Evolutionary conservation across 371 early-diverging fungal genomes (phyloP), one percentile per base, ranked within the genome.

Genomic region (Rhizomucor pusillus): DNA sequence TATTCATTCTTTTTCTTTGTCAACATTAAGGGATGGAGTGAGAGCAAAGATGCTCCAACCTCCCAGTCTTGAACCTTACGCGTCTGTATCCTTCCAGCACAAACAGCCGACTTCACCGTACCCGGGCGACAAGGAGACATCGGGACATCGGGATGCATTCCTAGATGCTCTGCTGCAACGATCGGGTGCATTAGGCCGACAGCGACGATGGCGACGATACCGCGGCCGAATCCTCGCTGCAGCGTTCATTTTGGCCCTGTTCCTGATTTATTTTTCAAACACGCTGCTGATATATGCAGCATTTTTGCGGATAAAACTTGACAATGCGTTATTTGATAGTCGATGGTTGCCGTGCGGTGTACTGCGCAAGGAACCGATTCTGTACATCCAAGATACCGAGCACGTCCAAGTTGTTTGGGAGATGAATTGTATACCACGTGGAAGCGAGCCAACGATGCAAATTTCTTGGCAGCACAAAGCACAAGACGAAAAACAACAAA

Each of bases 341-440:
- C 78, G 79, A 14, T 63, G 71, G 53, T 68, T 76, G 9, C 60
- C 71, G 18, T 84, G 84, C 47, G 73, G 75, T 11, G 50, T 68
- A 12, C 66, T 81, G 36, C 67, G 84, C 52, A 84, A 84, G 45
- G 68, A 80, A 19, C 84, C 84, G 0, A 71, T 80, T 54, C 55
- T 84, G 16, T 81, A 70, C 58, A 75, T 84, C 16, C 70, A 77
- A 48, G 84, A 80, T 43, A 73, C 67, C 9, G 60, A 68, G 10
- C 69, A 77, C 35, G 66, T 80, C 14, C 71, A 81, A 48, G 73
- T 84, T 3, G 78, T 84, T 13, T 84, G 84, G 84, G 84, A 84
- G 40, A 74, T 77, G 67, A 84, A 81, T 43, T 84, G 84, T 50
- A 69, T 66, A 5, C 65, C 59, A 50, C 46, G 62, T 6, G 41